Base-by-base conservation (phyloP, 202 grass and related monocot genomes). In the Alloteropsis angusta region DNA sequence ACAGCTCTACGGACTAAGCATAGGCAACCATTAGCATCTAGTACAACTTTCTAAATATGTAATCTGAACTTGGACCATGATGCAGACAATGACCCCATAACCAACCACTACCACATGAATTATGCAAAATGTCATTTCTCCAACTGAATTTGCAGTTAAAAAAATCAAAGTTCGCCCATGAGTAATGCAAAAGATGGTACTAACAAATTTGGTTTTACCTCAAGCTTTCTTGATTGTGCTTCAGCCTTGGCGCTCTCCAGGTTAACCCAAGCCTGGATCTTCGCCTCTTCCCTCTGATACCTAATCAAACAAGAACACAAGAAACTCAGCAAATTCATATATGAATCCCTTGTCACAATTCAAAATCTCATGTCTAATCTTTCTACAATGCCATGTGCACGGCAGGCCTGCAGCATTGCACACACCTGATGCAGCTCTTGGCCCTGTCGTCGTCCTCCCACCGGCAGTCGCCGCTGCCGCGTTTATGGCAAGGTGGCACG, bases 231-330 rank as follows among this genome's bases (percentile, higher is more conserved):
- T 8, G 96, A 99, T 23, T 91, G 87, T 38, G 96, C 92, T 92
- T 99, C 96, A 77, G 96, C 92, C 82, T 95, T 95, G 50, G 96
- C 96, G 58, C 85, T 93, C 82, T 99, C 88, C 39, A 99, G 78
- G 67, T 99, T 99, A 65, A 99, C 83, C 96, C 92, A 99, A 22
- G 96, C 96, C 63, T 93, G 90, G 79, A 99, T 95, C 80, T 99
- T 99, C 42, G 96, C 90, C 82, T 93, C 92, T 78, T 99, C 92
- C 52, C 92, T 91, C 63, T 99, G 92, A 82, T 88, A 99, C 74
- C 96, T 98, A 80, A 76, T 52, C 45, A 81, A 77, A 81, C 12
- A 35, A 17, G 60, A 88, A n/a, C 28, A 38, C 65, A 63, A 23
- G 9, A 79, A 74, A 53, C 39, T 71, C 22, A 75, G 9, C 6